Evolutionary conservation across 176 grass and related monocot species (phyloP).

Genomic region (Triticum urartu): DNA sequence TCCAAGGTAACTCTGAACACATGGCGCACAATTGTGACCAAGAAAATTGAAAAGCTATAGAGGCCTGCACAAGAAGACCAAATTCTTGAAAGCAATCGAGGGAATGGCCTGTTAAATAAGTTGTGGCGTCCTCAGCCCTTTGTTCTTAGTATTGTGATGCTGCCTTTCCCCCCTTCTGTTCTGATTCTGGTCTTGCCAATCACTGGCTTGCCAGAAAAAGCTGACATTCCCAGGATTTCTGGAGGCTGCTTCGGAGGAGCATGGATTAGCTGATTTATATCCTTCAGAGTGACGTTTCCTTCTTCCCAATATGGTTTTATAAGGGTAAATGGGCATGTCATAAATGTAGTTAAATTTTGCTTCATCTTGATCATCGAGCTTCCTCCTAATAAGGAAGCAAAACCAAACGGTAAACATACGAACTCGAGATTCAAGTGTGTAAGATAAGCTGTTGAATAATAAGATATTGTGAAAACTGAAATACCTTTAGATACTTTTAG

Average conservation of each 20-base stretch:
- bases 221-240: conserved; percentile 57
- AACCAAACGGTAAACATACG: conserved; percentile 17
- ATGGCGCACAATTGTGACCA: conserved; percentile 13
- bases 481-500: conserved; percentile 92
- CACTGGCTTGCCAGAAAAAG: conserved; percentile 86
- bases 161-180: conserved; percentile 86
- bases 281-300: conserved; percentile 70
- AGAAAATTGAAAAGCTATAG: conserved; percentile 20
- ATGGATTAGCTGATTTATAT: conserved; percentile 76
- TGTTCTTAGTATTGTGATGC: conserved; percentile 94
- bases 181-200: conserved; percentile 85
- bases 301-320: conserved; percentile 83
- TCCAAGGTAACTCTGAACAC: conserved; percentile 17
- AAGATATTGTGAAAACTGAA: conserved; percentile 17
- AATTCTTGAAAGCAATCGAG: conserved; percentile 28
- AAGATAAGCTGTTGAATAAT: conserved; percentile 19
- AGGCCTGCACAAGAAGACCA: conserved; percentile 26
- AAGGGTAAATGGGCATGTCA: conserved; percentile 83
- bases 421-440: conserved; percentile 8
- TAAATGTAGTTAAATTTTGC: conserved; percentile 57
- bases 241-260: conserved; percentile 51
- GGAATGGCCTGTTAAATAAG: conserved; percentile 27
- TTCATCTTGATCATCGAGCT: conserved; percentile 51
- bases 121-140: conserved; percentile 49
- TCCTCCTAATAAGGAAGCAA: conserved; percentile 44